Base-by-base conservation (phyloP, 495 filamentous ascomycete genomes). In the Schizothecium vesticola region DNA sequence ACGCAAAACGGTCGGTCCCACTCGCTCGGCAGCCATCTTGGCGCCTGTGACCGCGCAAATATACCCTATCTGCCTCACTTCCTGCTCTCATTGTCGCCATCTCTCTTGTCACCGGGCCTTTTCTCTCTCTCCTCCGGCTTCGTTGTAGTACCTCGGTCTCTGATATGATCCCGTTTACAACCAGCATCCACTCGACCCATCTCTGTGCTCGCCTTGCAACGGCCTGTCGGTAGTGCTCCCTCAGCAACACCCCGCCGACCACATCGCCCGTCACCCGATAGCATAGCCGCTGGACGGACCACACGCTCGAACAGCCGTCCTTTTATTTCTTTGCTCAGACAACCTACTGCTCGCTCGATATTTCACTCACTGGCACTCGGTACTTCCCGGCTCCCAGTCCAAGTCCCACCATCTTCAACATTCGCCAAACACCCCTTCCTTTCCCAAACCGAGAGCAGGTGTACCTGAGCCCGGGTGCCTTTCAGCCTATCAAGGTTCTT, bases 111-210 rank as follows among this genome's bases (percentile, higher is more conserved):
- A 59, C 64, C 55, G 11, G 64, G 36, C 21, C 31, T 28, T 13
- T 16, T 28, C 25, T 36, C 21, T 58, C 56, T 66, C 21, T 19
- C 22, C 57, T 26, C 65, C 36, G 19, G 43, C 69, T 61, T 60
- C 28, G 67, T 43, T 51, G 70, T 74, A 69, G 69, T 59, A 66
- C 67, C 33, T 64, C 67, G 25, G 51, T 23, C 33, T 21, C 51
- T 56, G 43, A 51, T 51, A 51, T 51, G 43, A 51, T 8, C 43
- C 43, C 43, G 43, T 51, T 19, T 12, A 9, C 16, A 6, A n/a
- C 43, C 19, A 51, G 7, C 43, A 7, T 51, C 43, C 43, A 51
- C 63, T 65, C 63, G 10, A 8, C 58, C 9, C 58, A 8, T n/a
- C 31, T 10, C 31, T 11, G 31, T 13, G 11, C 43, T 51, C 43